These are phyloP conservation scores for Tetragonia tetragonoides DNA, from an alignment of 148 eudicot genomes.

Conservation along the genomic window DNA sequence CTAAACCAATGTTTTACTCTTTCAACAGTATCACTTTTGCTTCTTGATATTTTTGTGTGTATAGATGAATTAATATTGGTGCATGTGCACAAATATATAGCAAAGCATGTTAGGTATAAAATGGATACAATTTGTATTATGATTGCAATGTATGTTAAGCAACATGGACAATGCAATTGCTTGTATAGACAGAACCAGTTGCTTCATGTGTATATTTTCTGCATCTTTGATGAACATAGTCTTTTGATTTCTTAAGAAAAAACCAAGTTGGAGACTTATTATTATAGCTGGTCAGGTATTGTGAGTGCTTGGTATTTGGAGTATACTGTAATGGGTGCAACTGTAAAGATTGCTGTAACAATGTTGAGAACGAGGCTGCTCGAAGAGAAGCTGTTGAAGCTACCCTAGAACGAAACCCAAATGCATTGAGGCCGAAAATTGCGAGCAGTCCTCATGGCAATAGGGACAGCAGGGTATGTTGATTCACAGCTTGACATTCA, in stretches of 20 bases:
- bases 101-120: too few species aligned
- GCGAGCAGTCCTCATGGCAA: conserved; percentile 92
- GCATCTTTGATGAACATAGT: background rate
- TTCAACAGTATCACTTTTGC: too few species aligned
- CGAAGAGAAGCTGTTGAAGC: conserved; percentile 95
- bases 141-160: background rate
- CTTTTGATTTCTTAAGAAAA: background rate
- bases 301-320: conserved; percentile 99
- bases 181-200: background rate
- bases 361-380: conserved; percentile 90
- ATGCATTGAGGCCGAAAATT: conserved; percentile 97
- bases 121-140: too few species aligned
- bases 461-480: conserved; percentile 61
- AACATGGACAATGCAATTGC: background rate
- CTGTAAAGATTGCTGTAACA: conserved; percentile 87
- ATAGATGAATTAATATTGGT: too few species aligned
- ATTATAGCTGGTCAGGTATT: conserved; percentile 65
- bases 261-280: background rate
- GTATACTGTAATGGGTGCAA: conserved; percentile 97
- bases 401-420: conserved; percentile 95
- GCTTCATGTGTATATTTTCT: background rate
- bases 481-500: conserved; percentile 7
- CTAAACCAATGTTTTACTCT: too few species aligned
- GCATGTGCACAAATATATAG: too few species aligned
- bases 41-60: too few species aligned